Evolutionary conservation across 2,329 filamentous ascomycete genomes (phyloP), one percentile per base, ranked within the genome.

Genomic region (Sporothrix pallida): DNA sequence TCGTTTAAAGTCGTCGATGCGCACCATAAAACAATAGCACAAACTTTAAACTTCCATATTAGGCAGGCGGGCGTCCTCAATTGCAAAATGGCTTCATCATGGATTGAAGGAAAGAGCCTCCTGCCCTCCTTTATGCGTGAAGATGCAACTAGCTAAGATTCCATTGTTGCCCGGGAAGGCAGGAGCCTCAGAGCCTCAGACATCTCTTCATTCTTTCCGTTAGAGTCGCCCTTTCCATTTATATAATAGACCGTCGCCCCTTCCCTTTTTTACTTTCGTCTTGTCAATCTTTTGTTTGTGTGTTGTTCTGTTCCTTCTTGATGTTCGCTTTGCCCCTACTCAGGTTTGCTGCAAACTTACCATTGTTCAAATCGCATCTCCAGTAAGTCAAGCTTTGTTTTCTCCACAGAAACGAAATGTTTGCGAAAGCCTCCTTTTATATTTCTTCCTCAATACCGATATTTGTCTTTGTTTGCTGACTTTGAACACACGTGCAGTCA

Each of bases 51-150:
- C 31, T 37, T 37, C 31, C 31, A 37, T 37, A 37, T 37, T 37
- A 65, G 60, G 60, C 60, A 65, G 60, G 60, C 42, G 60, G n/a
- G 37, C 37, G 8, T 23, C n/a, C n/a, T 65, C n/a, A 46, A 15
- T 12, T 15, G 7, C 26, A 65, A 65, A 6, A 65, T 46, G 9
- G 60, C n/a, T n/a, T n/a, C 60, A 3, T 20, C 26, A 52, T 7
- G 52, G 52, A 56, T 23, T 12, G 60, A 63, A 20, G 31, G 60
- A 63, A 42, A 42, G 60, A 44, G 60, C 60, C 60, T 20, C 9
- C 9, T 13, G 60, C 17, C 58, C 17, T 17, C 60, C 7, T 20
- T 63, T n/a, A 44, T 63, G 60, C 60, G n/a, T 9, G n/a, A 46
- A 9, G 9, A 46, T 46, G 37, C n/a, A 65, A 65, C n/a, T 37